phyloP scores from a whole-genome alignment of 2,329 filamentous ascomycete species.

The Penicillium crustosum region DNA sequence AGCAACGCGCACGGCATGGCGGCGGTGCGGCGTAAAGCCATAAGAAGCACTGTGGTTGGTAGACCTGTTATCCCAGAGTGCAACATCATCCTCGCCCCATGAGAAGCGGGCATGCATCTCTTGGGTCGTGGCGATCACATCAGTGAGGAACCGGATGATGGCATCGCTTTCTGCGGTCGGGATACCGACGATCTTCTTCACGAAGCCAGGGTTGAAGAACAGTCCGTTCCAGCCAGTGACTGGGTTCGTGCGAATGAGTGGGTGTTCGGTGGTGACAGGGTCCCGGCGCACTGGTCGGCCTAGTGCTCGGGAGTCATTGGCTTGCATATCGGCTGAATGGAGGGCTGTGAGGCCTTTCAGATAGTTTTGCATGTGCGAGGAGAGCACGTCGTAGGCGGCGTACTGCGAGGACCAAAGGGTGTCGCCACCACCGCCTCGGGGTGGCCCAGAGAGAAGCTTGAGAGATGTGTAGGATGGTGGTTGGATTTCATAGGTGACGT shows the following conservation, averaged over 20 bases:
- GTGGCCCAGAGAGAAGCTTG: conserved; percentile 55
- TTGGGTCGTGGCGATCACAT: conserved; percentile 58
- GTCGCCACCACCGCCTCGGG: conserved; percentile 56
- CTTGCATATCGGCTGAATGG: conserved; percentile 57
- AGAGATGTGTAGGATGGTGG: conserved; percentile 59
- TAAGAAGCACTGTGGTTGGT: conserved; percentile 58
- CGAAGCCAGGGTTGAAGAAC: conserved; percentile 61
- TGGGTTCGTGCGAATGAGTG: conserved; percentile 59
- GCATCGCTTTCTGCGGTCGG: conserved; percentile 57
- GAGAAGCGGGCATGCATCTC: conserved; percentile 68
- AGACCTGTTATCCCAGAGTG: conserved; percentile 66
- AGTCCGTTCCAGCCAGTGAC: conserved; percentile 63
- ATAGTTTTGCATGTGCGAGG: conserved; percentile 57
- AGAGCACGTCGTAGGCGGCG: conserved; percentile 59
- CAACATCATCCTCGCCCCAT: conserved; percentile 65
- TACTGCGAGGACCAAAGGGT: conserved; percentile 61
- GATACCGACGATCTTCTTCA: conserved; percentile 58
- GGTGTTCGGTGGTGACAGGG: conserved; percentile 56
- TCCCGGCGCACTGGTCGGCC: conserved; percentile 55
- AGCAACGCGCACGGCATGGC: conserved; percentile 55
- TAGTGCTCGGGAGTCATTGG: conserved; percentile 50
- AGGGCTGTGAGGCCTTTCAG: conserved; percentile 58
- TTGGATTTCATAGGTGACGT: conserved; percentile 59
- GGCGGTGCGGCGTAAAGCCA: conserved; percentile 57
- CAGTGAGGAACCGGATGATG: conserved; percentile 54